Base-by-base conservation (phyloP, 2,329 filamentous ascomycete genomes). In the Phoma herbarum region DNA sequence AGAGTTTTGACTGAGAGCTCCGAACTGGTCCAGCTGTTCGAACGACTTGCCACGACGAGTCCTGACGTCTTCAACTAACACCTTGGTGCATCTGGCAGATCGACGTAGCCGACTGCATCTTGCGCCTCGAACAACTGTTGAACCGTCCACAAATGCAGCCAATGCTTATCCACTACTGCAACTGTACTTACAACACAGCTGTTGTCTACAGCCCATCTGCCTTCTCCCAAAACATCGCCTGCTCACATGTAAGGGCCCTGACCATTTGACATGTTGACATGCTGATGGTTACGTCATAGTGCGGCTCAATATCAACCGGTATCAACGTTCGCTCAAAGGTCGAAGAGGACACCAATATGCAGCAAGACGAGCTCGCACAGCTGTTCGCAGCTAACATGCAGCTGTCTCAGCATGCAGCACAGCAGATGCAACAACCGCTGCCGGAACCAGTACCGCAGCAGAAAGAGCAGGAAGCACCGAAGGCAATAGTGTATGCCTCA, bases 321-420 rank as follows among this genome's bases (percentile, higher is more conserved):
- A 76, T 83, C 77, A 80, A 80, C 77, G 70, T 75, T 35, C 71
- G 68, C 56, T 62, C 54, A 47, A 73, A 71, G 59, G 64, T 71
- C 57, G 66, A 71, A 54, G 66, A 73, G 52, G 57, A 70, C 52
- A 66, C 64, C 66, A 69, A 64, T 78, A 87, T 90, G 77, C 85
- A 88, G 69, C 88, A 93, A 74, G 91, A 96, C 64, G 93, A 96
- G 67, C 88, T 97, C 33, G 85, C 89, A n/a, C 82, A 85, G 59
- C 87, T 96, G 70, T 93, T 97, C 77, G 85, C 90, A 50, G 87
- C 87, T 66, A 90, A 91, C 74, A 85, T 96, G 78, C 90, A 84
- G 52, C 84, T 95, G 65, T 70, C 74, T 48, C 69, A 75, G 60
- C 44, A 65, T 74, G 68, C 65, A 68, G 54, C 63, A 61, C 75